Conservation (phyloP, 1,284 basidiomycete genomes). For the Pseudozyma pruni region DNA sequence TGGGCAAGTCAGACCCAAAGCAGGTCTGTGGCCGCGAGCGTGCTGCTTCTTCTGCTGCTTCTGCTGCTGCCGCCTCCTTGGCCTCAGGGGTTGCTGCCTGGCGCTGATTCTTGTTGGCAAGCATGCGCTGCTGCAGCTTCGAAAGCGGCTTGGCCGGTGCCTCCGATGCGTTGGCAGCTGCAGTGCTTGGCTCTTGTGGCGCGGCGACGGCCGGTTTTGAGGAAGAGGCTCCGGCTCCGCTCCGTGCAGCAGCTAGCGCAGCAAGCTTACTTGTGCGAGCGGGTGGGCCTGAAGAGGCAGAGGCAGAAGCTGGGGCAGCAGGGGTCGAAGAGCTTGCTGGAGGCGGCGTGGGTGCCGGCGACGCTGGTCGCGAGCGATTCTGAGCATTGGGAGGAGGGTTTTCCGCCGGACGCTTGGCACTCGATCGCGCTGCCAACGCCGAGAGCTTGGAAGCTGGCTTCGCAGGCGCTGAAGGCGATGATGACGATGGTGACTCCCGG, state of each 20-base stretch:
- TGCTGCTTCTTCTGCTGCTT: slow-evolving; percentile 38
- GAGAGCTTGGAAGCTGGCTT: slow-evolving; percentile 47
- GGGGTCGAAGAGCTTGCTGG: slow-evolving; percentile 2
- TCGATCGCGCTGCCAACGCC: slow-evolving; percentile 39
- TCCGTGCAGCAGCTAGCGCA: slow-evolving; percentile 53
- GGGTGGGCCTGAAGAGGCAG: slow-evolving; percentile 6
- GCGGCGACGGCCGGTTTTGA: slow-evolving; percentile 13
- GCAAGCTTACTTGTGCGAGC: slow-evolving; percentile 54
- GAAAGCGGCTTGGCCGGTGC: slow-evolving; percentile 70
- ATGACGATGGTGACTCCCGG: slow-evolving; percentile 4
- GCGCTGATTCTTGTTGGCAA: slow-evolving; percentile 44
- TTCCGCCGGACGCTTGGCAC: slow-evolving; percentile 41
- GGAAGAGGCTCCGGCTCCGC: slow-evolving; percentile 6
- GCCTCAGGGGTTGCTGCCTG: slow-evolving; percentile 32
- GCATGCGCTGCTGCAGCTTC: slow-evolving; percentile 72
- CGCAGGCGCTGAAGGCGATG: neutral
- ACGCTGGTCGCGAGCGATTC: slow-evolving; percentile 16
- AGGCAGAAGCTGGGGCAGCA: neutral
- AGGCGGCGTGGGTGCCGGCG: slow-evolving; percentile 12
- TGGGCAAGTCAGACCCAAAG: slow-evolving; percentile 37
- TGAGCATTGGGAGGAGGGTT: slow-evolving; percentile 10
- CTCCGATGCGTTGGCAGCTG: slow-evolving; percentile 70
- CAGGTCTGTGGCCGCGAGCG: slow-evolving; percentile 34
- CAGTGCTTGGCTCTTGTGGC: slow-evolving; percentile 26
- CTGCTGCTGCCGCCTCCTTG: slow-evolving; percentile 27